Percentiles rank a stretch among this genome's conserved stretches.
These are phyloP conservation scores for Aspergillus felis DNA, from an alignment of 2,329 filamentous ascomycete species.

Conservation along the genomic window DNA sequence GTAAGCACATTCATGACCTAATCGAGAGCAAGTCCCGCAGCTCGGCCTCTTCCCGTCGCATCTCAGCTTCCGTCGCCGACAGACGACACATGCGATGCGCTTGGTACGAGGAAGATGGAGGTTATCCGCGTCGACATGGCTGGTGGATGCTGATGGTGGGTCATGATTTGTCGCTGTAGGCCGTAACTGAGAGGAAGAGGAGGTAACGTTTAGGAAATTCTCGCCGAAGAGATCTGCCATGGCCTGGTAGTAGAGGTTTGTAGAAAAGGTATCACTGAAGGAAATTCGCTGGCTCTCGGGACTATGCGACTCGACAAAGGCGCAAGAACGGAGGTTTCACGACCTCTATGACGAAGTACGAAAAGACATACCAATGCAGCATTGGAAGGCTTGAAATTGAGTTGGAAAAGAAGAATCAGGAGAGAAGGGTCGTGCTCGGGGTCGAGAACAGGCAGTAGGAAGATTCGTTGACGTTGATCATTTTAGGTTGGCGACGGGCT, in stretches of 20 bases:
- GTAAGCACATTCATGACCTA: constrained; percentile 83
- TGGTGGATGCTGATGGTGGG: constrained; percentile 28
- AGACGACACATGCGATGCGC: constrained; percentile 90
- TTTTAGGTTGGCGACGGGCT: not conserved
- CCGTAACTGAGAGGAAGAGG: constrained; percentile 23
- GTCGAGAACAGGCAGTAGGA: not conserved
- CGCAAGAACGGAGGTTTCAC: constrained; percentile 6
- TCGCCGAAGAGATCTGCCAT: constrained; percentile 56
- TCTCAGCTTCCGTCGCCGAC: constrained; percentile 84
- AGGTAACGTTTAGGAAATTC: constrained; percentile 42
- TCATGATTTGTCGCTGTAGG: constrained; percentile 12
- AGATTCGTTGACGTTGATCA: not conserved
- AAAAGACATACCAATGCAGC: not conserved
- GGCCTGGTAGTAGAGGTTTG: constrained; percentile 7
- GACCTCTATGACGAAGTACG: constrained; percentile 8
- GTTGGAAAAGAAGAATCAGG: not conserved
- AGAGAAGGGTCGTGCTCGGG: not conserved
- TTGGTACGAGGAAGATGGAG: constrained; percentile 76
- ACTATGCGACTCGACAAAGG: not conserved
- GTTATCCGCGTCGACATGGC: constrained; percentile 40
- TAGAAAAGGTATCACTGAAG: not conserved
- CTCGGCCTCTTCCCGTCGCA: constrained; percentile 82
- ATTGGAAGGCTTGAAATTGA: not conserved
- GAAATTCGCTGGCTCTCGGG: not conserved
- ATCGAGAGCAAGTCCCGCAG: constrained; percentile 82